Base-by-base conservation (phyloP, 441 rosid genomes). In the Eutrema salsugineum region DNA sequence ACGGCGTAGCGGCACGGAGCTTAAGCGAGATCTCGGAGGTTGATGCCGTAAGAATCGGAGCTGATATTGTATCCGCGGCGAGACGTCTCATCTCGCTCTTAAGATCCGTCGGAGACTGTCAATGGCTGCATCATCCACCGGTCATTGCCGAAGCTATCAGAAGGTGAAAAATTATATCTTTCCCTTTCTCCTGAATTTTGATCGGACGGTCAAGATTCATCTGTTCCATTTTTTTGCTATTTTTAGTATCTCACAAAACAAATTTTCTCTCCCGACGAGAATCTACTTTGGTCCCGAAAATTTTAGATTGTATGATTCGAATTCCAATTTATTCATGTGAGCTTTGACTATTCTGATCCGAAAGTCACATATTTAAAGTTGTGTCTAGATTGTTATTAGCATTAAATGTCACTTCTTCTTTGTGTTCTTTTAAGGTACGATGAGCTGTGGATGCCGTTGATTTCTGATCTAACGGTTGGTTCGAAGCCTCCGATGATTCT, bases 401-500 rank as follows among this genome's bases (percentile, higher is more conserved):
- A 68, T 68, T 46, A 32, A 68, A 27, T 66, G 50, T 27, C 3
- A 27, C 32, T 33, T 55, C 3, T 24, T 12, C 55, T 48, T 30
- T n/a, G 47, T 66, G 47, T 8, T 64, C 54, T 76, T 24, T 76
- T 10, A 53, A 94, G 97, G 86, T 94, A 94, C 65, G 95, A 94
- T 35, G 87, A 87, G 83, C 82, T 94, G 2, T 94, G 98, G 98
- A 87, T 94, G 97, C 98, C 97, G 77, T 80, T 94, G 86, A 80
- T 90, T 71, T 78, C 86, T 79, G 94, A 88, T 85, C 80, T 88
- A 72, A 82, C 81, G 76, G 84, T 71, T 81, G 91, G 87, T 68
- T 68, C 84, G 39, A 73, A 77, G 69, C 84, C 91, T 56, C 90
- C 95, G 0, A 65, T 88, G 81, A 66, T 91, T 47, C 85, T 94